Evolutionary conservation across 257 asterid genomes (phyloP).

Genomic region (Lycium barbarum): DNA sequence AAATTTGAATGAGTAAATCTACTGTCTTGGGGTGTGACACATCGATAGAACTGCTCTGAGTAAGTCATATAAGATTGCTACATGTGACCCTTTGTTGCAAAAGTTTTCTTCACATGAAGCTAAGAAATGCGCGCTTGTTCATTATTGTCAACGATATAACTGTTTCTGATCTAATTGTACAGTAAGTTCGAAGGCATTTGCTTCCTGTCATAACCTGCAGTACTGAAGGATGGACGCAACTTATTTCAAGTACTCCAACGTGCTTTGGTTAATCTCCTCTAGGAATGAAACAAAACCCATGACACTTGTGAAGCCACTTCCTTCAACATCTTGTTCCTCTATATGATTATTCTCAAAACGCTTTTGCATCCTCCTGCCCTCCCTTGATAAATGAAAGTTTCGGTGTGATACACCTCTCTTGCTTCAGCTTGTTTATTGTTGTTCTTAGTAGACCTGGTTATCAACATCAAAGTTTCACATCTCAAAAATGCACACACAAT

Average conservation of each 20-base stretch:
- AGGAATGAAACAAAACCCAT: conserved; percentile 93
- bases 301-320: conserved; percentile 81
- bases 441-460: conserved; percentile 79
- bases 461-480: conserved; percentile 20
- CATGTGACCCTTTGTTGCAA: neutral
- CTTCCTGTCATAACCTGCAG: neutral
- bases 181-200: neutral
- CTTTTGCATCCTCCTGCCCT: conserved; percentile 86
- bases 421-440: conserved; percentile 84
- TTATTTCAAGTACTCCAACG: conserved; percentile 62
- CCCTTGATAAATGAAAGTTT: conserved; percentile 81
- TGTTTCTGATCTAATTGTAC: conserved; percentile 24
- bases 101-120: neutral
- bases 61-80: neutral
- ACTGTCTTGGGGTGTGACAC: neutral
- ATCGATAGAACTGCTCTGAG: conserved; percentile 3
- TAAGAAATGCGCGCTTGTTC: neutral
- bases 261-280: conserved; percentile 80
- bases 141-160: neutral
- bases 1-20: conserved; percentile 1
- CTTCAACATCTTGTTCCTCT: conserved; percentile 94
- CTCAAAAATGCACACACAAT: neutral
- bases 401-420: conserved; percentile 89
- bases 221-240: neutral
- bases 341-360: conserved; percentile 89